Evolutionary conservation across 2,329 filamentous ascomycete species (phyloP), one percentile per base, ranked within the genome.

Genomic region (Fusarium torreyae): DNA sequence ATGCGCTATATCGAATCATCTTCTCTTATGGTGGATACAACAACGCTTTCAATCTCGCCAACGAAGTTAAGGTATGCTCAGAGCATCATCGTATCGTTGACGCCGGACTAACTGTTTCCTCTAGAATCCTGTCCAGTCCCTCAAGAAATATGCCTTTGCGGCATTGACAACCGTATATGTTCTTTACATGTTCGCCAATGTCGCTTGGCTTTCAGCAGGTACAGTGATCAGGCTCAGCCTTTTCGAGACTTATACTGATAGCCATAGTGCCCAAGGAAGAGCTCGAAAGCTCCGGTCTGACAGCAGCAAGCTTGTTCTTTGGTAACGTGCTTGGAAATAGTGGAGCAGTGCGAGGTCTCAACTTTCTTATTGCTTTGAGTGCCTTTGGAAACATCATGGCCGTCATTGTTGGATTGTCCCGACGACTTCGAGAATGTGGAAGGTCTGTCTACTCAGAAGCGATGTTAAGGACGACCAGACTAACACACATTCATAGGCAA

Each of bases 1-100:
- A 83, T 64, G 87, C 88, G 0, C 74, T 91, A 34, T 83, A 87
- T 57, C 88, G 85, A 60, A 86, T 90, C 56, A 82, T 86, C 38
- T 89, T 88, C 66, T 85, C 86, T 1, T 90, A 88, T 66, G 75
- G 79, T 0, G 88, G 88, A 4, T 89, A 84, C 60, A 77, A 81
- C 11, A 90, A 89, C 70, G 85, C 87, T 0, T 89, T 89, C 77
- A 88, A 88, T 63, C 81, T 90, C 7, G 85, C 87, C 61, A 88
- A 88, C 57, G 88, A 90, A 76, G 84, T 36, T 15, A 36, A 36
- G 34, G 34, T 36, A 36, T 36, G 34, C 17, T 11, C 34, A 17
- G 34, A 36, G 14, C 28, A 31, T 15, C 15, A 17, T 14, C 7
- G 7, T 36, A 7, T 36, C 34, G 15, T 15, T 9, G 7, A 36